Conservation (phyloP, 345 rosid species). For the Hibiscus trionum region DNA sequence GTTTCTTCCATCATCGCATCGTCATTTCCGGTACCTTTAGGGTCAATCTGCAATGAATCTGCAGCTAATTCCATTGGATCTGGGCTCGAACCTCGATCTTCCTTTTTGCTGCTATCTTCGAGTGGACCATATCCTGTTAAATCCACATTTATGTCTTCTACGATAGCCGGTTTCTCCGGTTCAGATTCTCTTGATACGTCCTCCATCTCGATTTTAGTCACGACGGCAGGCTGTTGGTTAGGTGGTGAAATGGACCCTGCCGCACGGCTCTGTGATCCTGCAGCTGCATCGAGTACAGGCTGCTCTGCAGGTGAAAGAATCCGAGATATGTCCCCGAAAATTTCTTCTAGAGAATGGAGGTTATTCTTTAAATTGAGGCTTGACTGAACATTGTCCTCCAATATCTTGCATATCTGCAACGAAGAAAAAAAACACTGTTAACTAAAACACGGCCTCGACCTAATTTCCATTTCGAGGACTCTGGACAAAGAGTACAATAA, state of each 20-base stretch:
- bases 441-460: not conserved
- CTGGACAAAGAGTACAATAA: not conserved
- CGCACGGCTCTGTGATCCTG: not conserved
- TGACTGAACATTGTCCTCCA: conserved; percentile 33
- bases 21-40: not conserved
- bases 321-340: conserved; percentile 25
- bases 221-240: conserved; percentile 1
- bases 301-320: conserved; percentile 34
- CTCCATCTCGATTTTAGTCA: conserved; percentile 19
- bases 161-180: not conserved
- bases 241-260: conserved; percentile 12
- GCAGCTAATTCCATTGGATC: not conserved
- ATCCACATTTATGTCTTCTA: not conserved
- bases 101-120: not conserved
- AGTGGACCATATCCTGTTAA: not conserved
- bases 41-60: conserved; percentile 1
- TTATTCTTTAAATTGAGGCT: no score
- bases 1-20: conserved; percentile 13
- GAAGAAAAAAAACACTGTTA: conserved; percentile 15
- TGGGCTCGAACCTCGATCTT: not conserved
- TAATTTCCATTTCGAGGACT: not conserved
- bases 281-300: conserved; percentile 1
- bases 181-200: conserved; percentile 5
- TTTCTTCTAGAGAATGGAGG: no score
- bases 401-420: conserved; percentile 46